Conservation (phyloP, 2,329 filamentous ascomycete genomes). For the Setomelanomma holmii region DNA sequence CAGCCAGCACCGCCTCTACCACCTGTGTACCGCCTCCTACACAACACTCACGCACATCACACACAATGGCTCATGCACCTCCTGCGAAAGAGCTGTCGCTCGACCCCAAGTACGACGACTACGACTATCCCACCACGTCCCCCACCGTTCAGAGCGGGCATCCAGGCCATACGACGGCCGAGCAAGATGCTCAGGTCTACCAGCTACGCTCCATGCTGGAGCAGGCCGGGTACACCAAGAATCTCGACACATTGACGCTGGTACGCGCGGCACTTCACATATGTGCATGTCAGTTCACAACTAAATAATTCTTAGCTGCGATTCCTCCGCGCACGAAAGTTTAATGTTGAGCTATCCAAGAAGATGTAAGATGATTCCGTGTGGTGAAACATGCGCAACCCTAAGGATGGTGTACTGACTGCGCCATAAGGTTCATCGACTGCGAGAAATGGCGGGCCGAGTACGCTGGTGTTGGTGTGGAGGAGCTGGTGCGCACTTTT, state of each 20-base stretch:
- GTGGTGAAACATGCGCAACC: too few species aligned
- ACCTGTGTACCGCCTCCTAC: not conserved
- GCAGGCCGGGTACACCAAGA: constrained; percentile 78
- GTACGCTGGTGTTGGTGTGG: constrained; percentile 71
- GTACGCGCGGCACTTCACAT: constrained; percentile 59
- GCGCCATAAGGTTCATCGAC: constrained; percentile 78
- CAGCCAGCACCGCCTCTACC: constrained; percentile 5
- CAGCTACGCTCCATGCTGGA: constrained; percentile 88
- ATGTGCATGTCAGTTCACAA: constrained; percentile 1
- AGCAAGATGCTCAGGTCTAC: constrained; percentile 87
- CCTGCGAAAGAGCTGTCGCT: constrained; percentile 54
- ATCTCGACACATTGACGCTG: constrained; percentile 91
- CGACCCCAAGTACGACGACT: constrained; percentile 94
- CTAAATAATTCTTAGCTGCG: constrained; percentile 66
- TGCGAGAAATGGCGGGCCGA: constrained; percentile 90
- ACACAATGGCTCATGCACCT: constrained; percentile 41
- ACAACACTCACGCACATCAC: not conserved
- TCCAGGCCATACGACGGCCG: constrained; percentile 82
- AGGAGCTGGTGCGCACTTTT: constrained; percentile 80
- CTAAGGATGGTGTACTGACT: constrained; percentile 32
- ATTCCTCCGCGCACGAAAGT: constrained; percentile 94
- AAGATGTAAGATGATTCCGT: constrained; percentile 90
- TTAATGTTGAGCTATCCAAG: constrained; percentile 83
- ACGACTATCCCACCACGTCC: constrained; percentile 86
- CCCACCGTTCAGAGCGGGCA: constrained; percentile 76